Evolutionary conservation across 163 green algal genomes (phyloP), one percentile per base, ranked within the genome.

Genomic region (Smithsoniella earleae): DNA sequence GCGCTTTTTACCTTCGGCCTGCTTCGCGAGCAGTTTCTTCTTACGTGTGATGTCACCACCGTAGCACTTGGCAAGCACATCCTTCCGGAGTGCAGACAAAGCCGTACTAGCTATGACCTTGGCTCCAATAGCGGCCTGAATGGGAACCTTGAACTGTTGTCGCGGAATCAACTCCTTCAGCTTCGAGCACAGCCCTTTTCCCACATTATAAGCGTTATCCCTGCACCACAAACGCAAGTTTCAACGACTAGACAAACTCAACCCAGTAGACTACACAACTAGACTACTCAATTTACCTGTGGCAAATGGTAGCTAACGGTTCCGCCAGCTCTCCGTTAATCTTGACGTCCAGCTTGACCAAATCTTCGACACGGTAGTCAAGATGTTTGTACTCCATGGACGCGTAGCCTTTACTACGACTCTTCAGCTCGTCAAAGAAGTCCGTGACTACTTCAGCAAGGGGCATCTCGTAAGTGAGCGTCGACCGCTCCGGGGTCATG

Each of bases 1-100:
- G 2, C 94, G 83, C 86, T 98, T 98, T 81, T 98, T 98, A 63
- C 93, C 94, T 34, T 88, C 86, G 0, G 93, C 93, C 84, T 98
- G 91, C 85, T 97, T 98, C 73, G 92, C 89, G 66, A 98, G 84
- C 77, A 98, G 86, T 87, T 98, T 98, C 89, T 97, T 97, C 87
- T 98, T 98, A 22, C 92, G 81, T 44, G 75, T 88, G 55, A 94
- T 90, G 64, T 88, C 82, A 13, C 82, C 89, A 25, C 90, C 89
- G 74, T 98, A 98, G 81, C 94, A 98, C 82, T 98, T 98, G 27
- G 93, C 93, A 18, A 97, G 81, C 79, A 98, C 94, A 78, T 98
- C 92, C 90, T 98, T 97, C 54, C 94, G 84, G 81, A 97, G 89
- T 2, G 93, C 89, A 44, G 85, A 78, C 52, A 98, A 92, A 38